A percentile compares a stretch with the other conserved stretches of the same genome.
Evolutionary conservation across 2,329 filamentous ascomycete genomes (phyloP).

Genomic region (Fusarium proliferatum): DNA sequence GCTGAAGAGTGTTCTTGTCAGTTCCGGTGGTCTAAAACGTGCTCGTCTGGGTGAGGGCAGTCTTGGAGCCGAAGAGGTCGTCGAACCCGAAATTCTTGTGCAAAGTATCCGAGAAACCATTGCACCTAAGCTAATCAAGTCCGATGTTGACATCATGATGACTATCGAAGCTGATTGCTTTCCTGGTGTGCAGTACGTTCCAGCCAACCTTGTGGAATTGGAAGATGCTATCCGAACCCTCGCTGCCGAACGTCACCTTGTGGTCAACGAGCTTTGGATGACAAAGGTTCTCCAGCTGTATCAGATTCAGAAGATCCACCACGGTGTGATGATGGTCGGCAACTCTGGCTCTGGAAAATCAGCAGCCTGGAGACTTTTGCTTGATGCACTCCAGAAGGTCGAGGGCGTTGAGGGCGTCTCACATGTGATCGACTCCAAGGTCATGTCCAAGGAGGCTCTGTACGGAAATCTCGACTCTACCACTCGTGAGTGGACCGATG

Average conservation of each 20-base stretch:
- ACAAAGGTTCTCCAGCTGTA: conserved; percentile 97
- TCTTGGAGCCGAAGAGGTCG: conserved; percentile 73
- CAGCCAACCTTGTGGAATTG: conserved; percentile 84
- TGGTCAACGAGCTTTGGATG: conserved; percentile 95
- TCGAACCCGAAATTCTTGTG: conserved; percentile 97
- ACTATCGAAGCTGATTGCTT: conserved; percentile 87
- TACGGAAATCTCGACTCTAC: conserved; percentile 97
- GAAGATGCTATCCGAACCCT: conserved; percentile 84
- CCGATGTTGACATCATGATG: conserved; percentile 89
- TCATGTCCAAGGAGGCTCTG: conserved; percentile 98
- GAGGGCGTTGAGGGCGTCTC: conserved; percentile 94
- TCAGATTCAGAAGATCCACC: conserved; percentile 97
- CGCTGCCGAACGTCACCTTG: conserved; percentile 85
- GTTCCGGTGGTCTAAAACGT: conserved; percentile 95
- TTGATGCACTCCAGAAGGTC: conserved; percentile 90
- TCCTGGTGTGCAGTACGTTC: conserved; percentile 91
- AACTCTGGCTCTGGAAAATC: conserved; percentile 98
- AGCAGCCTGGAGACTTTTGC: conserved; percentile 89
- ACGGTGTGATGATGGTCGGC: conserved; percentile 99
- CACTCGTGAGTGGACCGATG: conserved; percentile 98
- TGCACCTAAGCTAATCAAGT: conserved; percentile 93
- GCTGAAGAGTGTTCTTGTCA: conserved; percentile 97
- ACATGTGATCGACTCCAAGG: conserved; percentile 98
- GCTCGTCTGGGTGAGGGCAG: conserved; percentile 73
- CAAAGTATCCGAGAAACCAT: conserved; percentile 99